Base-by-base conservation (phyloP, 2,329 filamentous ascomycete species). In the Metarhizium sp. region DNA sequence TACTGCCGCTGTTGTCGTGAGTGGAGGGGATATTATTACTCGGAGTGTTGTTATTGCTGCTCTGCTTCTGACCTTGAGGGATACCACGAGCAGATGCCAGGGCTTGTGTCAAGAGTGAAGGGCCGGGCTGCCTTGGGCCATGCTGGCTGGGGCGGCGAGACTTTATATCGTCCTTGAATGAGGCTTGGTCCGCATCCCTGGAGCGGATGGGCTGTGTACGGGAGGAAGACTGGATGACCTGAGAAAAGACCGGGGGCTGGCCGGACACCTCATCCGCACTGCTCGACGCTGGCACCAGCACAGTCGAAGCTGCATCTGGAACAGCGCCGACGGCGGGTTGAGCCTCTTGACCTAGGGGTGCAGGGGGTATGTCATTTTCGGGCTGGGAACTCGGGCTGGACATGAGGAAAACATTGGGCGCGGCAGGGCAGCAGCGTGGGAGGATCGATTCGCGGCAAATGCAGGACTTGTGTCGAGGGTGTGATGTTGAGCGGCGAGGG, bases 381-480 rank as follows among this genome's bases (percentile, higher is more conserved):
- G 70, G 69, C 67, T 72, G 69, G 68, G 67, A 68, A 68, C 71
- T 71, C 73, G 73, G 71, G 67, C 69, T 77, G 72, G 78, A 81
- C 79, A 82, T 82, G 78, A 76, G 78, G 73, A 71, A 70, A 72
- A 77, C 79, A 81, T 81, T 71, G 75, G 76, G 74, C 73, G 69
- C 60, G 60, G 61, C 60, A 63, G 61, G 54, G 61, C 60, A 59
- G 59, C 59, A 55, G 59, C 60, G 59, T 61, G 59, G 58, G 50
- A 61, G 55, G 55, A 54, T 57, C 55, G 58, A 60, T 61, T 61
- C 60, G 61, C 54, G 58, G 59, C 50, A 59, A 59, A 58, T 53
- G 59, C 52, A 59, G 55, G 60, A 58, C 32, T 53, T 45, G 36
- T 51, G 50, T 18, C 32, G 56, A 52, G 54, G 55, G 59, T 58